Evolutionary conservation across 371 early-diverging fungal species (phyloP).

Genomic region (Apophysomyces trapeziformis): DNA sequence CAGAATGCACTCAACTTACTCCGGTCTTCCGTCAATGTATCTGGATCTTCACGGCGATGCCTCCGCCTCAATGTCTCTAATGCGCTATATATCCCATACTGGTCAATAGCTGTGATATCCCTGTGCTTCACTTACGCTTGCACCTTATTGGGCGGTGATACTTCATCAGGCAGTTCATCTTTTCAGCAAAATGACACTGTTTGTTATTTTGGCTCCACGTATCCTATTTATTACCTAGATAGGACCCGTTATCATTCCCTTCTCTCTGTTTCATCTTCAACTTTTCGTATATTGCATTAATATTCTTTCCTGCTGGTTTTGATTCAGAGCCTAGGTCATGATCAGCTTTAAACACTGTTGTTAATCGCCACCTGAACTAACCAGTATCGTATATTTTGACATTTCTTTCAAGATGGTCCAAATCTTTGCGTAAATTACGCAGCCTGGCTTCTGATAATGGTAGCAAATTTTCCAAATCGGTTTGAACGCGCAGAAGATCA

Average conservation of each 20-base stretch:
- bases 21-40: conserved; percentile 11
- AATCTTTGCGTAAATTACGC: conserved; percentile 32
- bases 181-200: background rate
- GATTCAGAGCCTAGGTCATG: background rate
- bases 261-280: conserved; percentile 40
- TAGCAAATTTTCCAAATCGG: conserved; percentile 42
- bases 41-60: conserved; percentile 10
- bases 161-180: conserved; percentile 10
- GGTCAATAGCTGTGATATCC: background rate
- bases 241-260: background rate
- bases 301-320: conserved; percentile 27
- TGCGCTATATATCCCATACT: conserved; percentile 20
- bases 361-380: conserved; percentile 6
- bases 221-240: conserved; percentile 16
- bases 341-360: background rate
- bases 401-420: conserved; percentile 29
- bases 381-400: conserved; percentile 25
- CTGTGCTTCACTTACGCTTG: conserved; percentile 37
- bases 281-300: conserved; percentile 31
- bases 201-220: conserved; percentile 2
- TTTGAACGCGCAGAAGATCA: conserved; percentile 43
- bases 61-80: conserved; percentile 20
- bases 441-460: conserved; percentile 38
- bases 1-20: background rate
- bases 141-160: conserved; percentile 20